These are phyloP conservation scores for Daedalea quercina DNA, from an alignment of 768 basidiomycete genomes.

Conservation along the genomic window DNA sequence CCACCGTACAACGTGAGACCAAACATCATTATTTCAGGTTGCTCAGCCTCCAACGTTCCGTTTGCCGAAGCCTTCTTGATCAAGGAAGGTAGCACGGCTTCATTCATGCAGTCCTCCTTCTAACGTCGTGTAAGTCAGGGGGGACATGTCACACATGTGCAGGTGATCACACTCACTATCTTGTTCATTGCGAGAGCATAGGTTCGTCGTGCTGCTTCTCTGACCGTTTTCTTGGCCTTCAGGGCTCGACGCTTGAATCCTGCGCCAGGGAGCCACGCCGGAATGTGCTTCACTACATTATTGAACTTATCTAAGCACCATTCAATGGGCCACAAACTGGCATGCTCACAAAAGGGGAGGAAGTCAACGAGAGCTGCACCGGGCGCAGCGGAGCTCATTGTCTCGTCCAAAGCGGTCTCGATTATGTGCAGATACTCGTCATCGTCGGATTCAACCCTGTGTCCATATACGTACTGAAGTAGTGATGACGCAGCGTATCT, in stretches of 20 bases:
- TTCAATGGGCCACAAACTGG: neutral
- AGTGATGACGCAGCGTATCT: neutral
- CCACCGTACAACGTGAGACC: neutral
- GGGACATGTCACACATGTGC: neutral
- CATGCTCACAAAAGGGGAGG: slow-evolving; percentile 23
- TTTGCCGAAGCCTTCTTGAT: neutral
- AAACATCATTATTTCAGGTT: neutral
- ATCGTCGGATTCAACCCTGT: slow-evolving; percentile 21
- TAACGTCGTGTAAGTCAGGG: neutral
- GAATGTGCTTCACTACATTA: slow-evolving; percentile 22
- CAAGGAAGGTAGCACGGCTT: neutral
- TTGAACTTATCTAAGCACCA: too few relatives aligned
- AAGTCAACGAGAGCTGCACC: slow-evolving; percentile 25
- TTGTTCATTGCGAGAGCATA: neutral
- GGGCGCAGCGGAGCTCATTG: slow-evolving; percentile 12
- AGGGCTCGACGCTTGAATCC: slow-evolving; percentile 25
- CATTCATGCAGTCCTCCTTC: neutral
- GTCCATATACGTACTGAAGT: slow-evolving; percentile 10
- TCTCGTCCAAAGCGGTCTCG: slow-evolving; percentile 19
- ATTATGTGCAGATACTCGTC: slow-evolving; percentile 24
- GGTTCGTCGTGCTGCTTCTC: neutral
- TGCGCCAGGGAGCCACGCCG: slow-evolving; percentile 36
- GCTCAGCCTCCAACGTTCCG: neutral
- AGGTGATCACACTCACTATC: neutral
- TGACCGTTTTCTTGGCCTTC: neutral